Conservation (phyloP, 352 stramenopile genomes). For the Phytopythium cucurbitacearum region DNA sequence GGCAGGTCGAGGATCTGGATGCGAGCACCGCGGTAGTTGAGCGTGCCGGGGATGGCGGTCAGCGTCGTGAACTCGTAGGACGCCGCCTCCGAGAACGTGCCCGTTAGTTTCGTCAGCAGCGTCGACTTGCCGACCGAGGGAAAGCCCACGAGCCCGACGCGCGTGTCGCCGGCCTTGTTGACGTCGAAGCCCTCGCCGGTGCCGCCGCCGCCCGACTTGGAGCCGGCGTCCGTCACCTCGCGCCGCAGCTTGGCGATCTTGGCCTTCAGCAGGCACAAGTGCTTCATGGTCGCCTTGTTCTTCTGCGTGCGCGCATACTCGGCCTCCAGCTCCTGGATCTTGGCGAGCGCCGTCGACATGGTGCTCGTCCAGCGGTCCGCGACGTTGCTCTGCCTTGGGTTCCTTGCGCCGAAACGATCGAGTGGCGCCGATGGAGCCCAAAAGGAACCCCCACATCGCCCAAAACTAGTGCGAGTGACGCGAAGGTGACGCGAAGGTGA, state of each 20-base stretch:
- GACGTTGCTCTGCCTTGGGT: too few relatives aligned
- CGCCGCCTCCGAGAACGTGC: slow-evolving; percentile 93
- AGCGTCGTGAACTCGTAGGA: slow-evolving; percentile 99
- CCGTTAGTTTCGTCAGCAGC: slow-evolving; percentile 96
- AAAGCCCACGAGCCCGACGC: slow-evolving; percentile 98
- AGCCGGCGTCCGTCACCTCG: slow-evolving; percentile 86
- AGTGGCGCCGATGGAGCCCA: slow-evolving; percentile 11
- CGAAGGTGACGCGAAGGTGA: slow-evolving; percentile 1
- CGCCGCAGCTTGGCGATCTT: slow-evolving; percentile 96
- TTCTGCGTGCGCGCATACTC: slow-evolving; percentile 99
- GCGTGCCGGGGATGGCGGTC: slow-evolving; percentile 96
- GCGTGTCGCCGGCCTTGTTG: slow-evolving; percentile 94
- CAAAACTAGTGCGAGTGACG: neutral
- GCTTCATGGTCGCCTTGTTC: slow-evolving; percentile 99
- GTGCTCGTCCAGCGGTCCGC: slow-evolving; percentile 4
- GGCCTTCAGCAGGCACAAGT: slow-evolving; percentile 97
- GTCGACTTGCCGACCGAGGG: slow-evolving; percentile 98
- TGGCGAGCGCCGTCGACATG: slow-evolving; percentile 65
- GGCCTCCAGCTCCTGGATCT: slow-evolving; percentile 80
- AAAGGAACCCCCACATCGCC: slow-evolving; percentile 6
- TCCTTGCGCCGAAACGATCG: neutral
- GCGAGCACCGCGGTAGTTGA: slow-evolving; percentile 92
- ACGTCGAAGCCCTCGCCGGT: slow-evolving; percentile 89
- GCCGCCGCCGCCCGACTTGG: slow-evolving; percentile 60
- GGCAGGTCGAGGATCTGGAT: slow-evolving; percentile 91